Percentiles rank a stretch among this genome's conserved stretches.
Conservation (phyloP, 2,329 filamentous ascomycete genomes). For the Fusarium siculi region DNA sequence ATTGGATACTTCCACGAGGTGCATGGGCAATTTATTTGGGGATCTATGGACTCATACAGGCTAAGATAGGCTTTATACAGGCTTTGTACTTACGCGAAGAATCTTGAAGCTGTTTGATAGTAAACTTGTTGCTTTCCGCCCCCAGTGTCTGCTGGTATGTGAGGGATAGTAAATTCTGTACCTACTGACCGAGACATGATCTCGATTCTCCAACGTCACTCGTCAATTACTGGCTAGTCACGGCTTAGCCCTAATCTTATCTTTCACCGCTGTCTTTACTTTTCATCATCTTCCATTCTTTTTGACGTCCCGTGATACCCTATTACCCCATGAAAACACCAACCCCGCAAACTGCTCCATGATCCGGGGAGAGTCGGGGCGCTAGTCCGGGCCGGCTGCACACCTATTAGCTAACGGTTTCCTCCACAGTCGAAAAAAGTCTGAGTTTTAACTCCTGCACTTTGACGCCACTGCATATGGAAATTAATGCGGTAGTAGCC, state of each 20-base stretch:
- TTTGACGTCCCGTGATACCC: neutral
- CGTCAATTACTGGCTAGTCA: neutral
- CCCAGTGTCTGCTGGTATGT: accelerated
- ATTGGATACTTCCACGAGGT: too few species aligned
- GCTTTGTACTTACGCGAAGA: accelerated
- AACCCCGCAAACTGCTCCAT: slow-evolving; percentile 29
- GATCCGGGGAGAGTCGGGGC: slow-evolving; percentile 31
- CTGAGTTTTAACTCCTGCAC: slow-evolving; percentile 8
- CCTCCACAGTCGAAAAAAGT: neutral
- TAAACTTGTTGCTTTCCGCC: accelerated
- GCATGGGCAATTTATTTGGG: neutral
- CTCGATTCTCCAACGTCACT: neutral
- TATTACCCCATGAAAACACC: slow-evolving; percentile 33
- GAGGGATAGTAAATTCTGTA: too few species aligned
- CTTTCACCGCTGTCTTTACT: neutral
- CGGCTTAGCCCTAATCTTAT: neutral
- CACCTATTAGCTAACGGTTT: slow-evolving; percentile 34
- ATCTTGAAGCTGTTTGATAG: neutral
- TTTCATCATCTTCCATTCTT: slow-evolving; percentile 2
- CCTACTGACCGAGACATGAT: neutral
- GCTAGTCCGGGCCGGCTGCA: slow-evolving; percentile 20
- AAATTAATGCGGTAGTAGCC: neutral
- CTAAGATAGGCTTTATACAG: too few species aligned
- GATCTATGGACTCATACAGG: accelerated
- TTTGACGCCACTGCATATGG: neutral